phyloP scores from a whole-genome alignment of 1,284 basidiomycete genomes.

The Mycosarcoma maydis region DNA sequence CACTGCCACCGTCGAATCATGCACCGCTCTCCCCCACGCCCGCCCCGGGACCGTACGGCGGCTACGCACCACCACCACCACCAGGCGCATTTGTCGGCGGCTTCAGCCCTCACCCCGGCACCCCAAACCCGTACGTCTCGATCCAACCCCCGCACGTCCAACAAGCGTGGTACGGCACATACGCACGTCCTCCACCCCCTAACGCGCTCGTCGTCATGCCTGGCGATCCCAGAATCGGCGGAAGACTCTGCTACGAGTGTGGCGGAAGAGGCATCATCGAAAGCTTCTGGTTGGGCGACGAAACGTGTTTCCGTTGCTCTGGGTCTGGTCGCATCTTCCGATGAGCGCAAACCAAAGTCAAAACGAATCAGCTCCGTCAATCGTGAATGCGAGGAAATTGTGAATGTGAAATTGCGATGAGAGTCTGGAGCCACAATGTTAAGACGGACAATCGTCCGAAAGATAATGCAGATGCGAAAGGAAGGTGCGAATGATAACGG shows the following conservation, averaged over 20 bases:
- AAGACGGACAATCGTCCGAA: background rate
- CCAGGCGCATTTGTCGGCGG: slow-evolving; percentile 27
- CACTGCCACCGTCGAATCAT: too few species aligned
- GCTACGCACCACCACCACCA: too few species aligned
- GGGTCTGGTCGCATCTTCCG: slow-evolving; percentile 33
- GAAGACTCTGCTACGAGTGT: slow-evolving; percentile 44
- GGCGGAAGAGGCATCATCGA: slow-evolving; percentile 32
- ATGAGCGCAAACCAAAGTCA: slow-evolving; percentile 1
- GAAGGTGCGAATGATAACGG: too few species aligned
- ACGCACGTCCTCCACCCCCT: slow-evolving; percentile 20
- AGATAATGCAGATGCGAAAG: background rate
- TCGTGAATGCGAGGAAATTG: too few species aligned
- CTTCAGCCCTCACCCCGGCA: slow-evolving; percentile 24
- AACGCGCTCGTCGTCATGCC: slow-evolving; percentile 45
- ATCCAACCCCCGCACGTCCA: slow-evolving; percentile 4
- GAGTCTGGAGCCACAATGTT: background rate
- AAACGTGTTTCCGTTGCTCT: slow-evolving; percentile 38
- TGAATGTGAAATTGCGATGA: too few species aligned
- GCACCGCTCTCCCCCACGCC: slow-evolving; percentile 3
- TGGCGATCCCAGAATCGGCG: slow-evolving; percentile 43
- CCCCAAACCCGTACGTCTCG: slow-evolving; percentile 27
- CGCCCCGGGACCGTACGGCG: too few species aligned
- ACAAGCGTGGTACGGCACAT: slow-evolving; percentile 4
- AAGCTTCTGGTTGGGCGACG: slow-evolving; percentile 52
- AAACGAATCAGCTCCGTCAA: too few species aligned